Percentiles rank a stretch among this genome's conserved stretches.
These are phyloP conservation scores for Tuber umbilicatum DNA, from an alignment of 495 filamentous ascomycete genomes.

Conservation along the genomic window DNA sequence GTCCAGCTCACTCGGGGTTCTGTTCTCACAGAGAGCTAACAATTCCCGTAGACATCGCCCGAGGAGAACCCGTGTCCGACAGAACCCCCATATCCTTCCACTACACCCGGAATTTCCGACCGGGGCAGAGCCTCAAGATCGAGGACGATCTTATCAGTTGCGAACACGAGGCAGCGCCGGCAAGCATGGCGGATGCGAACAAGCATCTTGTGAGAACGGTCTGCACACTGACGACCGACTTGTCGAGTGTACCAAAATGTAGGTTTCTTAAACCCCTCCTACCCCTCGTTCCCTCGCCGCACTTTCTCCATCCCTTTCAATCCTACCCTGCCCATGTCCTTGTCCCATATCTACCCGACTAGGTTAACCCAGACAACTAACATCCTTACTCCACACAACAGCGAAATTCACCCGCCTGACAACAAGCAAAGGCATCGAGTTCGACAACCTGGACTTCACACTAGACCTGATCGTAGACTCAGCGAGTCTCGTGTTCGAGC, in stretches of 20 bases:
- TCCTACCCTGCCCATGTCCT: not conserved
- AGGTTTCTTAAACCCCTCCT: constrained; percentile 46
- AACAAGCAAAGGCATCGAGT: constrained; percentile 66
- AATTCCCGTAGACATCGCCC: constrained; percentile 16
- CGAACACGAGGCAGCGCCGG: constrained; percentile 57
- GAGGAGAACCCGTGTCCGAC: constrained; percentile 65
- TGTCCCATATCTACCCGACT: not conserved
- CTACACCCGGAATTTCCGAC: constrained; percentile 71
- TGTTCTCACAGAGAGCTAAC: constrained; percentile 7
- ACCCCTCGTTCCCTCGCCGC: not conserved
- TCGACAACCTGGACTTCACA: constrained; percentile 68
- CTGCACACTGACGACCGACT: constrained; percentile 69
- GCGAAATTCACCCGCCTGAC: constrained; percentile 51
- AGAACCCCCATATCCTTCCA: constrained; percentile 63
- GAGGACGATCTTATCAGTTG: constrained; percentile 69
- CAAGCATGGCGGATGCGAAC: constrained; percentile 49
- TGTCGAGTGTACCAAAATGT: constrained; percentile 59
- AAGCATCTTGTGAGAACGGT: constrained; percentile 51
- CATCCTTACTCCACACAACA: not conserved
- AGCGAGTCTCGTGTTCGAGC: constrained; percentile 62
- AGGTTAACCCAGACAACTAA: not conserved
- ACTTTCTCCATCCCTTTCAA: not conserved
- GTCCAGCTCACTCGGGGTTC: not conserved
- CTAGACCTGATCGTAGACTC: constrained; percentile 70
- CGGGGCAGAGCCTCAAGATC: constrained; percentile 58